Base-by-base conservation (phyloP, 1,284 basidiomycete genomes). In the Sporisorium iseilematis-ciliati region DNA sequence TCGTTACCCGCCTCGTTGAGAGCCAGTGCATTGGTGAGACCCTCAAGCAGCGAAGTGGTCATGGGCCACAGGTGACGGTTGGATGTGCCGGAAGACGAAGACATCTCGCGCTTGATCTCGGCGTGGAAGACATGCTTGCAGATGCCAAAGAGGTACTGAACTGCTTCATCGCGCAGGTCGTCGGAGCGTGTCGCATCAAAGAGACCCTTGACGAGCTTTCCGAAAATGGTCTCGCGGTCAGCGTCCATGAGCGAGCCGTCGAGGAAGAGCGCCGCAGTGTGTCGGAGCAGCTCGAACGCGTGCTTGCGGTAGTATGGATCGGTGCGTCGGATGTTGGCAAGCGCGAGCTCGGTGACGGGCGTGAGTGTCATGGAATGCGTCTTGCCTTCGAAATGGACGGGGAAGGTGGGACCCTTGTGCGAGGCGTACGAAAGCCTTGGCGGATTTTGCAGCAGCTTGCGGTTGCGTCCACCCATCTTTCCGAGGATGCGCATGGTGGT, bases 401-500 rank as follows among this genome's bases (percentile, higher is more conserved):
- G 56, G 50, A 81, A 75, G 21, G 61, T 67, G 20, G 81, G 63
- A 29, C 50, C 38, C 52, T 66, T 66, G 54, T 65, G 65, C 43
- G 62, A 67, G 48, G 57, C 53, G 85, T 92, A 97, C 42, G 90
- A 89, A 50, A 99, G 87, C 40, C 90, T 85, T 52, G 95, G 93
- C 66, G 93, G 92, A 66, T 92, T 90, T 73, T 97, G 88, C 62
- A 98, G 89, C 14, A 84, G 66, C 43, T 92, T 90, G 41, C 97
- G 89, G 85, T 99, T 99, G 35, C 97, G 88, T 0, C 97, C 97
- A 18, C 97, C 97, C 20, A 99, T 88, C 86, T 99, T 99, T 54
- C 97, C 97, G 6, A 99, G 88, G 64, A 99, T 98, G 46, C 97
- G 92, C 82, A 98, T 93, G 4, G 96, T 95, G 11, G 93, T 95